A percentile compares a stretch with the other conserved stretches of the same genome.
These are phyloP conservation scores for Tanacetum coccineum DNA, from an alignment of 129 eudicot genomes.

Conservation along the genomic window DNA sequence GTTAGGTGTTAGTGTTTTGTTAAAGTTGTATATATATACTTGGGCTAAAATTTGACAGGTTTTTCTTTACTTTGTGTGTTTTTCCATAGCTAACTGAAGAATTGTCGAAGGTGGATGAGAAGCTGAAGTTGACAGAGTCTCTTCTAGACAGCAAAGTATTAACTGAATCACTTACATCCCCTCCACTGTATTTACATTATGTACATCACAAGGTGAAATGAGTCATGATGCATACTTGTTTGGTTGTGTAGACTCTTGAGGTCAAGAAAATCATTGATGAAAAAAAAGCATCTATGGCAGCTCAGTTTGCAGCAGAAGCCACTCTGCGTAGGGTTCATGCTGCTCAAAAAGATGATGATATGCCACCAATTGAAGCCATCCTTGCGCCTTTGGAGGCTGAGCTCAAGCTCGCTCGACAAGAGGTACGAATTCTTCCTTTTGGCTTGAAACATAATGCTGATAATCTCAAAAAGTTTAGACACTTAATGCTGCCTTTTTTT, in stretches of 20 bases:
- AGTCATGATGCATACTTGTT: conserved; percentile 17
- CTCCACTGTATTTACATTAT: conserved; percentile 22
- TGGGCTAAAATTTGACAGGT: conserved; percentile 26
- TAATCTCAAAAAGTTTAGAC: not conserved
- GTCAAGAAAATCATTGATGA: conserved; percentile 37
- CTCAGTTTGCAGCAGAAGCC: conserved; percentile 95
- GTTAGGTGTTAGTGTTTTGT: not conserved
- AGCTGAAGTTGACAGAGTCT: conserved; percentile 79
- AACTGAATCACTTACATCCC: conserved; percentile 5
- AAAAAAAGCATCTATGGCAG: conserved; percentile 68
- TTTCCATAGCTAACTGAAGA: conserved; percentile 67
- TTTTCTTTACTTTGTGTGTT: conserved; percentile 15
- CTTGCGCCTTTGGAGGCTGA: conserved; percentile 95
- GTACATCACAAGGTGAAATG: conserved; percentile 11
- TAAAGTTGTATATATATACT: conserved; percentile 3
- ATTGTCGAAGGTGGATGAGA: conserved; percentile 76
- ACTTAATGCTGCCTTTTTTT: conserved; percentile 14
- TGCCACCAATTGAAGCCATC: conserved; percentile 97
- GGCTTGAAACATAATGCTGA: not conserved
- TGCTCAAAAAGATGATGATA: conserved; percentile 91
- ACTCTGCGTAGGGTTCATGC: conserved; percentile 91
- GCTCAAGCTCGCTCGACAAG: conserved; percentile 83
- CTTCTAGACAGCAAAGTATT: conserved; percentile 88
- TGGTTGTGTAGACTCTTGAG: conserved; percentile 46
- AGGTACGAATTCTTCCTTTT: conserved; percentile 42